Percentiles rank a stretch among this genome's conserved stretches.
Evolutionary conservation across 1,284 basidiomycete species (phyloP).

Genomic region (Papiliotrema nemorosa): DNA sequence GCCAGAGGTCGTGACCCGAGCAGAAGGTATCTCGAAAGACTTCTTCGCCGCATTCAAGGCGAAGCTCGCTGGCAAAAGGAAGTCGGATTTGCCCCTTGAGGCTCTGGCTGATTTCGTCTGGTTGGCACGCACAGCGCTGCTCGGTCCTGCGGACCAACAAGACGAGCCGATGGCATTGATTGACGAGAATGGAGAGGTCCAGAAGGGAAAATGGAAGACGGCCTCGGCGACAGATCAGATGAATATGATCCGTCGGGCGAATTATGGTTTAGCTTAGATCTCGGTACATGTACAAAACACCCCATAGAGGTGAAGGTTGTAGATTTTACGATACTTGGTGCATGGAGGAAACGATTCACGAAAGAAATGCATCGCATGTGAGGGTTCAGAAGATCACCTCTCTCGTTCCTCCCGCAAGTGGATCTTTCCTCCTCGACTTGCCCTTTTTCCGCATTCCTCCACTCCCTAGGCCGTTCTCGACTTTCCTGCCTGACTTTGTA

Average conservation of each 20-base stretch:
- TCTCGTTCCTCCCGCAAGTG: constrained; percentile 30
- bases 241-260: constrained; percentile 18
- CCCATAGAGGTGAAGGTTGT: too few relatives aligned
- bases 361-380: not conserved
- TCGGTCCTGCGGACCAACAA: not conserved
- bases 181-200: not conserved
- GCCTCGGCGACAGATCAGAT: constrained; percentile 25
- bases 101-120: constrained; percentile 85
- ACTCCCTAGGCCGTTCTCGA: constrained; percentile 1
- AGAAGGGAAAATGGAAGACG: constrained; percentile 2
- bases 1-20: constrained; percentile 64
- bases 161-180: constrained; percentile 2
- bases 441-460: constrained; percentile 24
- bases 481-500: not conserved
- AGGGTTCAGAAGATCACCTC: constrained; percentile 12
- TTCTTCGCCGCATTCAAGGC: constrained; percentile 83
- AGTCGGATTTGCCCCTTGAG: constrained; percentile 64
- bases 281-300: too few relatives aligned
- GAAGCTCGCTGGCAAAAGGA: constrained; percentile 64
- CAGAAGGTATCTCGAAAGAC: constrained; percentile 78
- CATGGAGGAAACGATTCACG: too few relatives aligned
- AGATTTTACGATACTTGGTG: too few relatives aligned
- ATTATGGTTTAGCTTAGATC: too few relatives aligned
- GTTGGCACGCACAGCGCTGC: constrained; percentile 48
- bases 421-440: constrained; percentile 43